These are phyloP conservation scores for Cordyceps fumosorosea DNA, from an alignment of 2,329 filamentous ascomycete species.

Conservation along the genomic window DNA sequence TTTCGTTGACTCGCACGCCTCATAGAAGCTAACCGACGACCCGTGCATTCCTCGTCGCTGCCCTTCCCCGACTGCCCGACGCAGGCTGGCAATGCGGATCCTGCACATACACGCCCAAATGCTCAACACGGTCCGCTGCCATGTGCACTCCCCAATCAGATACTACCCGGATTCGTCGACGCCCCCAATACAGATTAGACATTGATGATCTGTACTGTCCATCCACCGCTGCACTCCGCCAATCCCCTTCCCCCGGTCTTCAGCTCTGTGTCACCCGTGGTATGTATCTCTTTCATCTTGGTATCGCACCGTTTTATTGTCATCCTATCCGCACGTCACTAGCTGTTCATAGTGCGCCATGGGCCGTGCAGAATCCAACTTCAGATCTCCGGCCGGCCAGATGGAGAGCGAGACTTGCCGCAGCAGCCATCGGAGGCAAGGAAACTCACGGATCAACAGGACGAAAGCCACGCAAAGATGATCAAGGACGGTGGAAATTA, in stretches of 20 bases:
- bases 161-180: not conserved
- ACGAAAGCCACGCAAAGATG: not conserved
- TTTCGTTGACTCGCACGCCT: no score
- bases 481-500: not conserved
- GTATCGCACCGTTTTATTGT: not conserved
- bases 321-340: no score
- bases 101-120: not conserved
- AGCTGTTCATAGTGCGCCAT: no score
- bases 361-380: not conserved
- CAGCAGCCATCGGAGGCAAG: not conserved
- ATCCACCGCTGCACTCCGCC: not conserved
- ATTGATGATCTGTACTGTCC: not conserved
- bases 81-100: not conserved
- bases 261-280: not conserved
- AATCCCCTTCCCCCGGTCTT: not conserved
- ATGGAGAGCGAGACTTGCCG: not conserved
- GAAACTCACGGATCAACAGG: not conserved
- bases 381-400: not conserved
- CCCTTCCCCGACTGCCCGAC: not conserved
- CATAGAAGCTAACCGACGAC: no score
- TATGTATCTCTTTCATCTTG: not conserved
- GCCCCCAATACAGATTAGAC: not conserved
- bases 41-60: no score
- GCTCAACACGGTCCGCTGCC: not conserved
- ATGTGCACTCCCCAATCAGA: not conserved